Evolutionary conservation across 345 rosid species (phyloP), one percentile per base, ranked within the genome.

Genomic region (Eutrema heterophyllum): DNA sequence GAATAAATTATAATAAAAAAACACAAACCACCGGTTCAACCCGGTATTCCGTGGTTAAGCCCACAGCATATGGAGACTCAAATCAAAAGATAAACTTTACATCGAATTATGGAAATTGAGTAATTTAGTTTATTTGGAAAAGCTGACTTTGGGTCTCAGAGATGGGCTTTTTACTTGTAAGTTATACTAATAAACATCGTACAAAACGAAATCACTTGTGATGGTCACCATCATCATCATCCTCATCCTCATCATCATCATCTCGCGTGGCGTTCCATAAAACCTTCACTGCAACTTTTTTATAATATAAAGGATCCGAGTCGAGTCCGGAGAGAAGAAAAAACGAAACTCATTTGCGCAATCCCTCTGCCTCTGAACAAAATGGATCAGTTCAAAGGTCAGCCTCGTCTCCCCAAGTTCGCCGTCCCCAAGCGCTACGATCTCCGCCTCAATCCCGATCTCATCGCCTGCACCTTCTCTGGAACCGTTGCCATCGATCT

Each of bases 331-430:
- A 36, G 7, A 33, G 46, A 13, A 10, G 5, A 16, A 15, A 14
- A 49, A 1, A 8, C 12, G 29, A 53, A 9, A 38, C 3, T 4
- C 38, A 21, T 38, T 13, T 9, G 32, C 68, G 11, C 2, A 13
- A 44, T 2, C 68, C n/a, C 2, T 58, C 35, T 35, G 24, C 38
- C 5, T 5, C 4, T 7, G 1, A 14, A 5, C 5, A 64, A 44
- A 64, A 92, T 94, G 98, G 98, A 91, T 67, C 80, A 85, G 61
- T 95, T 95, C 83, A 87, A 81, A 71, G 84, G 91, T 5, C 91
- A 92, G 77, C 82, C 99, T 68, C 97, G 99, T 52, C 92, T 95
- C 13, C 99, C 99, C 6, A 84, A 83, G 51, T 90, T 95, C 80
- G 97, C 94, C 10, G 65, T 76, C 55, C 99, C 99, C 1, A 92